Percentiles rank a stretch among this genome's conserved stretches.
phyloP scores from a whole-genome alignment of 495 filamentous ascomycete species.

The Podospora pseudopauciseta region DNA sequence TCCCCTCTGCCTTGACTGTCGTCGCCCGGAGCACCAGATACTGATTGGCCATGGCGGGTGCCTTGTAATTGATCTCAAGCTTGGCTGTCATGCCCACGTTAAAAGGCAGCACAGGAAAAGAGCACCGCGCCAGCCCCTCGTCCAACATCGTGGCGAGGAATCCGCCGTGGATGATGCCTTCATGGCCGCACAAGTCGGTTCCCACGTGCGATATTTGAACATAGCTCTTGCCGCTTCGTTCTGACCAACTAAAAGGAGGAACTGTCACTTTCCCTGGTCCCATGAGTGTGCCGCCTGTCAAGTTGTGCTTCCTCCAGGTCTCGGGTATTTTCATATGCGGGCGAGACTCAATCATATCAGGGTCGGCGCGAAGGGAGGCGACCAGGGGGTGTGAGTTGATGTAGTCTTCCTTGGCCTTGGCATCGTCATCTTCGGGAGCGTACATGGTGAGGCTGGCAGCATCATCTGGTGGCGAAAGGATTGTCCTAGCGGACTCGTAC shows the following conservation, averaged over 20 bases:
- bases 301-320: constrained; percentile 60
- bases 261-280: constrained; percentile 76
- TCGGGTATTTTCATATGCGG: constrained; percentile 83
- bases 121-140: constrained; percentile 86
- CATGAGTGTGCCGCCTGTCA: constrained; percentile 77
- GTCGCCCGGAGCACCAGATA: constrained; percentile 77
- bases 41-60: constrained; percentile 69
- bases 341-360: constrained; percentile 69
- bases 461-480: constrained; percentile 60
- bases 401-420: constrained; percentile 62
- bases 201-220: constrained; percentile 79
- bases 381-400: constrained; percentile 75
- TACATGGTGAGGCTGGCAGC: constrained; percentile 69
- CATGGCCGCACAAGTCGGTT: constrained; percentile 79
- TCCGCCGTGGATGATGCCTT: constrained; percentile 88
- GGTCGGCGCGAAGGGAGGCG: constrained; percentile 58
- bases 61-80: constrained; percentile 83
- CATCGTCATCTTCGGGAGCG: constrained; percentile 55
- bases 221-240: constrained; percentile 65
- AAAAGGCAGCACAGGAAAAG: constrained; percentile 84
- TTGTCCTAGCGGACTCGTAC: constrained; percentile 36
- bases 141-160: constrained; percentile 88
- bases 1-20: constrained; percentile 83
- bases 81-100: constrained; percentile 89
- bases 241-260: constrained; percentile 73